Base-by-base conservation (phyloP, 805 yeast species). In the Spathaspora hagerdaliae region DNA sequence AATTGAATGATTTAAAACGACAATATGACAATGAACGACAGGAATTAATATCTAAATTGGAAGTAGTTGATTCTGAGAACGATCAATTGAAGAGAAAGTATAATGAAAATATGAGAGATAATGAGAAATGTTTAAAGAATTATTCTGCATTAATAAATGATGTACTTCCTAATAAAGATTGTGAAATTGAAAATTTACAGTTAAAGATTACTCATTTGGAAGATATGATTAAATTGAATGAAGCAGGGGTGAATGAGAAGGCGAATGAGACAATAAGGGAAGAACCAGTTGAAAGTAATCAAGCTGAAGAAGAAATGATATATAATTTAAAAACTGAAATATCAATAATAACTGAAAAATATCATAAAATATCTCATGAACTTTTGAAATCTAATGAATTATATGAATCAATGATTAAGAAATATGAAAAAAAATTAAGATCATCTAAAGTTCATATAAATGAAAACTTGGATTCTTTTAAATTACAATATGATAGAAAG, bases 401-500 rank as follows among this genome's bases (percentile, higher is more conserved):
- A 8, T 43, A 50, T 14, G 65, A 59, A 2, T 15, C 42, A 1
- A 46, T 50, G 15, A 47, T 50, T 1, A 61, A 54, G 41, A 48
- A 40, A 27, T 51, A 54, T 38, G 67, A 65, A 36, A 48, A 52
- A n/a, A 59, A 58, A 36, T 29, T 64, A 8, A 41, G 51, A 7
- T 38, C 53, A 1, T 52, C 59, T 15, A 66, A 58, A 41, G 42
- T 54, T n/a, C 68, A 68, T 12, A 35, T 66, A 13, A 56, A 58
- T 7, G 63, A 63, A 12, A 58, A 54, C 9, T 45, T 66, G 12
- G 51, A 59, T 14, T 44, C 54, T 10, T 52, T 57, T 32, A 53
- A 58, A 5, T 51, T 49, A 1, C 67, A 58, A 31, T 61, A 64
- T 47, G 75, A 71, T 42, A 61, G 58, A 39, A 65, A 59, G 41